These are phyloP conservation scores for Nothophytophthora sp. DNA, from an alignment of 352 stramenopile species.

Conservation along the genomic window DNA sequence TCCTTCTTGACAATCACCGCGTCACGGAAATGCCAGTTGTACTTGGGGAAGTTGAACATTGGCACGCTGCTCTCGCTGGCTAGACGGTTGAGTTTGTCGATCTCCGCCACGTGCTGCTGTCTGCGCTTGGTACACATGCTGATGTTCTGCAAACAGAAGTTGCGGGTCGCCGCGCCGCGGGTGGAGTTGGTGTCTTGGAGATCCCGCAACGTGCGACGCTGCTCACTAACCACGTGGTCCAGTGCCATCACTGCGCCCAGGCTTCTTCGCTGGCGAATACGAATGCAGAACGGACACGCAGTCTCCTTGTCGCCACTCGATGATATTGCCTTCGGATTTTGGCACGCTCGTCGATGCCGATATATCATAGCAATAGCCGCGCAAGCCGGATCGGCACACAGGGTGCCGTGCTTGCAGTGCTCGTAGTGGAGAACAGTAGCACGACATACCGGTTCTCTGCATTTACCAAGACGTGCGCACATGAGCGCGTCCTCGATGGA, in stretches of 20 bases:
- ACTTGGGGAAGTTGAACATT: conserved; percentile 41
- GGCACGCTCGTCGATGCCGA: conserved; percentile 29
- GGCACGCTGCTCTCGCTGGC: conserved; percentile 26
- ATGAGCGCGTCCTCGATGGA: conserved; percentile 41
- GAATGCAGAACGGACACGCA: conserved; percentile 48
- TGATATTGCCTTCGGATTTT: conserved; percentile 10
- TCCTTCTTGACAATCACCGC: conserved; percentile 31
- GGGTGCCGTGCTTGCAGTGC: conserved; percentile 32
- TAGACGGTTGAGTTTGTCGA: conserved; percentile 33
- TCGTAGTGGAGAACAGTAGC: conserved; percentile 29
- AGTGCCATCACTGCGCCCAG: conserved; percentile 26
- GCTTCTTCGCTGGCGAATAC: conserved; percentile 32
- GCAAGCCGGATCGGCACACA: conserved; percentile 31
- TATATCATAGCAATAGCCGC: conserved; percentile 21
- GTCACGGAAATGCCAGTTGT: conserved; percentile 38
- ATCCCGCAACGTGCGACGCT: conserved; percentile 24
- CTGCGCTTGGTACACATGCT: conserved; percentile 27
- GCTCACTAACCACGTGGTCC: conserved; percentile 34
- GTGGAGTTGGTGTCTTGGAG: not conserved
- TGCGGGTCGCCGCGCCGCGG: conserved; percentile 28
- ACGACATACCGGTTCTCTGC: conserved; percentile 24
- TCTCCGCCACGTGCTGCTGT: conserved; percentile 17
- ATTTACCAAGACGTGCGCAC: conserved; percentile 35
- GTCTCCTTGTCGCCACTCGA: conserved; percentile 8
- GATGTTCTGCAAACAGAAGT: conserved; percentile 42